Conservation (phyloP, 768 basidiomycete species). For the Megacollybia marginata region DNA sequence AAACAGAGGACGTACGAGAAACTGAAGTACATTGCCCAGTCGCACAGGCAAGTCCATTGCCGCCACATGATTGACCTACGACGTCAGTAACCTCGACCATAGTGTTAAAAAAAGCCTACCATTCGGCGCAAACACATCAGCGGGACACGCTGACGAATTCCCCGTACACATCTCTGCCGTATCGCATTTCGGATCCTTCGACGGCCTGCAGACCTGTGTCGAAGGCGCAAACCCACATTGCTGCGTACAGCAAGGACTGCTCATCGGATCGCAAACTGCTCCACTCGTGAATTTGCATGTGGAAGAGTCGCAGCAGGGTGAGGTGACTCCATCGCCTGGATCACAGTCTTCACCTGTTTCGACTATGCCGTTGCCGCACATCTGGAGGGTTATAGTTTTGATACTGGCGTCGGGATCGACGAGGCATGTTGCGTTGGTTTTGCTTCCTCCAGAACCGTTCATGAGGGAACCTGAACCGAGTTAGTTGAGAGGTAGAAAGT, state of each 20-base stretch:
- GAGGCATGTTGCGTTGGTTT: slow-evolving; percentile 62
- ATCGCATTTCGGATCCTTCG: slow-evolving; percentile 64
- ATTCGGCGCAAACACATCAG: slow-evolving; percentile 54
- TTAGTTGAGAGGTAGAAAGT: background rate
- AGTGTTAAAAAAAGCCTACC: slow-evolving; percentile 30
- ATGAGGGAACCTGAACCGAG: slow-evolving; percentile 51
- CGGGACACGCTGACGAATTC: slow-evolving; percentile 63
- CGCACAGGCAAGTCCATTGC: slow-evolving; percentile 60
- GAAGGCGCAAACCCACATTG: slow-evolving; percentile 64
- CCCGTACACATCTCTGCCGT: slow-evolving; percentile 70
- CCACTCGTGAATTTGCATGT: slow-evolving; percentile 70
- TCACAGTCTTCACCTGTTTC: slow-evolving; percentile 85
- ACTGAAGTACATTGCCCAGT: slow-evolving; percentile 74
- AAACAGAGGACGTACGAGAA: slow-evolving; percentile 36
- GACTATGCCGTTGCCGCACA: slow-evolving; percentile 82
- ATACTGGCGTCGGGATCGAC: slow-evolving; percentile 41
- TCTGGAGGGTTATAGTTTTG: slow-evolving; percentile 51
- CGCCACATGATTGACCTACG: slow-evolving; percentile 60
- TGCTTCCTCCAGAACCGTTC: slow-evolving; percentile 32
- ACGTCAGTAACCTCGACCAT: background rate
- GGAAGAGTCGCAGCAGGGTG: slow-evolving; percentile 64
- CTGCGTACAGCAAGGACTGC: slow-evolving; percentile 66
- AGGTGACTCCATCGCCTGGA: slow-evolving; percentile 53
- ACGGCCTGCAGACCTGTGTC: slow-evolving; percentile 63
- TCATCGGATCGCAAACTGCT: slow-evolving; percentile 74